Conservation (phyloP, 805 yeast species). For the Ogataea ramenticola region DNA sequence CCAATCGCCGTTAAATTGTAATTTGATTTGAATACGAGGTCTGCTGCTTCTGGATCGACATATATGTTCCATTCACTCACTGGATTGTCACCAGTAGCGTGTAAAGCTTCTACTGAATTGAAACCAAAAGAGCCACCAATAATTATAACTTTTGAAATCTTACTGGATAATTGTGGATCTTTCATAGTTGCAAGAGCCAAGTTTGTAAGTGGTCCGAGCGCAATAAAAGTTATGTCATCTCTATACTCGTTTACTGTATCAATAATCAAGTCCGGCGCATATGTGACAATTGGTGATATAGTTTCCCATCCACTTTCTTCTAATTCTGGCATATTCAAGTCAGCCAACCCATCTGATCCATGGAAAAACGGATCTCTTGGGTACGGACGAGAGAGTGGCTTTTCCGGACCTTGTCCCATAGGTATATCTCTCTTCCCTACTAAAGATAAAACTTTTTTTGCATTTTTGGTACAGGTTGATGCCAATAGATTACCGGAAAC, state of each 20-base stretch:
- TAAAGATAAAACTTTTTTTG: constrained; percentile 16
- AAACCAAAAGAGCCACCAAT: constrained; percentile 22
- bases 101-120: constrained; percentile 14
- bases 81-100: constrained; percentile 24
- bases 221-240: constrained; percentile 13
- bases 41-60: constrained; percentile 22
- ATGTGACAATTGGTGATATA: constrained; percentile 4
- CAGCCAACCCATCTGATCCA: constrained; percentile 19
- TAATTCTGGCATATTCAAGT: constrained; percentile 14
- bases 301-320: constrained; percentile 10
- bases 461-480: constrained; percentile 14
- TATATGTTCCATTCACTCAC: constrained; percentile 22
- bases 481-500: constrained; percentile 20
- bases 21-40: constrained; percentile 14
- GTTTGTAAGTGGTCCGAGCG: constrained; percentile 20
- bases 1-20: constrained; percentile 20
- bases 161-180: constrained; percentile 15
- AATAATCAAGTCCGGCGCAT: constrained; percentile 17
- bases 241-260: constrained; percentile 11
- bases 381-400: constrained; percentile 18
- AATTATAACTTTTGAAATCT: constrained; percentile 15
- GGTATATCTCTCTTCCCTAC: constrained; percentile 12
- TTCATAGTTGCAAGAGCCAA: constrained; percentile 18
- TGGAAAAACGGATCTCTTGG: constrained; percentile 22
- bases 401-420: constrained; percentile 21